These are phyloP conservation scores for Nakazawaea wickerhamii DNA, from an alignment of 805 yeast species.

Conservation along the genomic window DNA sequence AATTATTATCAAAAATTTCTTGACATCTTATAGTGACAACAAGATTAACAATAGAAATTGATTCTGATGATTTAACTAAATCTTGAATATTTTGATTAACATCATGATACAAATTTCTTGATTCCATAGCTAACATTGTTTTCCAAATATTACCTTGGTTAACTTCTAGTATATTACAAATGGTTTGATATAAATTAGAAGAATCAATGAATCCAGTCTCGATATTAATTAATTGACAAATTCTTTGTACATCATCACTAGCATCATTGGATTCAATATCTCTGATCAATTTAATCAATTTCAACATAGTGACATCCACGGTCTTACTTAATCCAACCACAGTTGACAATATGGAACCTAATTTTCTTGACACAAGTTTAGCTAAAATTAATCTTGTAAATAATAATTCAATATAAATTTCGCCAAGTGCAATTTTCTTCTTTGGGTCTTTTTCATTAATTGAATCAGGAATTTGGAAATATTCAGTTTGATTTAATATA, in stretches of 20 bases:
- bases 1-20: slow-evolving; percentile 7
- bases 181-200: neutral
- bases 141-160: neutral
- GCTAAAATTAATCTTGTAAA: slow-evolving; percentile 11
- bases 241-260: slow-evolving; percentile 1
- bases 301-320: slow-evolving; percentile 9
- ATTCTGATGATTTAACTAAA: slow-evolving; percentile 5
- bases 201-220: slow-evolving; percentile 10
- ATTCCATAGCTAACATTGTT: neutral
- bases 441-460: neutral
- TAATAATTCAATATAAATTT: neutral
- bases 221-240: slow-evolving; percentile 4
- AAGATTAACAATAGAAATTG: slow-evolving; percentile 5
- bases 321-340: slow-evolving; percentile 8
- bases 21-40: slow-evolving; percentile 9
- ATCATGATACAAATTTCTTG: neutral
- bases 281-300: slow-evolving; percentile 10
- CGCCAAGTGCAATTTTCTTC: slow-evolving; percentile 3
- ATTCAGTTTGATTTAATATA: neutral
- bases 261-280: too few species aligned
- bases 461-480: slow-evolving; percentile 5
- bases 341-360: slow-evolving; percentile 13
- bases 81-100: slow-evolving; percentile 1
- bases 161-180: slow-evolving; percentile 4
- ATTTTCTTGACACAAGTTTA: slow-evolving; percentile 13